Evolutionary conservation across 2,329 filamentous ascomycete genomes (phyloP).

Genomic region (Lachnellula arida): DNA sequence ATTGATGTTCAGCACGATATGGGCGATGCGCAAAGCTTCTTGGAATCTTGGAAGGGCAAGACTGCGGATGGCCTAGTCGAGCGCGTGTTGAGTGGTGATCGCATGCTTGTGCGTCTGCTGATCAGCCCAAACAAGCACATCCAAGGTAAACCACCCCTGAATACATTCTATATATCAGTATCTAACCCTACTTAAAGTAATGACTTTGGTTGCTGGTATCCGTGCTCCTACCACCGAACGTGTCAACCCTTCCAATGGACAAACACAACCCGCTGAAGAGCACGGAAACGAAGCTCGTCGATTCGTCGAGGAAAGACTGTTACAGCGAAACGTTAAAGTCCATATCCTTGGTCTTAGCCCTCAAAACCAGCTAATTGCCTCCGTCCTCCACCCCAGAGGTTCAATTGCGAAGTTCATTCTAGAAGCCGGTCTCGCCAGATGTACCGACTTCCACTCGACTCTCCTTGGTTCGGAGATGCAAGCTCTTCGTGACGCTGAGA

Average conservation of each 20-base stretch:
- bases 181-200: slow-evolving; percentile 55
- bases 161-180: not conserved
- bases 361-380: slow-evolving; percentile 86
- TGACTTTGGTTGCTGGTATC: slow-evolving; percentile 84
- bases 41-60: slow-evolving; percentile 80
- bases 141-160: slow-evolving; percentile 21
- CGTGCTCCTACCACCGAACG: slow-evolving; percentile 87
- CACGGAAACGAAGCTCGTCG: slow-evolving; percentile 82
- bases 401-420: slow-evolving; percentile 91
- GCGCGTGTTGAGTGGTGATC: slow-evolving; percentile 85
- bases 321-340: slow-evolving; percentile 81
- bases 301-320: slow-evolving; percentile 79
- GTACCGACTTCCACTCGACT: slow-evolving; percentile 93
- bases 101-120: slow-evolving; percentile 77
- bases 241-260: slow-evolving; percentile 61
- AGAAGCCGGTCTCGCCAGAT: slow-evolving; percentile 82
- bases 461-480: slow-evolving; percentile 88
- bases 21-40: slow-evolving; percentile 67
- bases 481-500: slow-evolving; percentile 78
- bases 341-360: slow-evolving; percentile 82
- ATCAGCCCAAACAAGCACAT: slow-evolving; percentile 78
- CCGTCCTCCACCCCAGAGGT: slow-evolving; percentile 80
- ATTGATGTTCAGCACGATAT: slow-evolving; percentile 82
- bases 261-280: slow-evolving; percentile 80
- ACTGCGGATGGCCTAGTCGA: slow-evolving; percentile 83